Evolutionary conservation across 1,284 basidiomycete genomes (phyloP).

Genomic region (Wallemia mellicola): DNA sequence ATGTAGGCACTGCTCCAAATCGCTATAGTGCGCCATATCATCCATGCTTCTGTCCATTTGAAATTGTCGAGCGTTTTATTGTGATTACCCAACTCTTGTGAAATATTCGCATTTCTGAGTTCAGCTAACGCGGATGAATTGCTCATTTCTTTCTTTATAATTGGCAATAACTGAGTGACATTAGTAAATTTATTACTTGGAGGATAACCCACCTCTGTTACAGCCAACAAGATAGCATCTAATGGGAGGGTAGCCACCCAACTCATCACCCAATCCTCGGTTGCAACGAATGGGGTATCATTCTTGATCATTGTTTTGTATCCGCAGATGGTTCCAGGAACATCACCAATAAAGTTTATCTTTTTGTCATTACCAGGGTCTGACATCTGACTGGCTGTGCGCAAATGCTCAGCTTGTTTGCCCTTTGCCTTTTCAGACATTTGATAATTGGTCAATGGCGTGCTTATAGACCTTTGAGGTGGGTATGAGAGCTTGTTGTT

Average conservation of each 20-base stretch:
- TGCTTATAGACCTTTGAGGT: too few relatives aligned
- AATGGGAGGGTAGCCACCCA: constrained; percentile 34
- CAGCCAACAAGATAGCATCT: constrained; percentile 48
- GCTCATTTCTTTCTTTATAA: background rate
- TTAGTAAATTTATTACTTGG: background rate
- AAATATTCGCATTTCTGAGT: background rate
- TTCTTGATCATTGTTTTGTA: constrained; percentile 29
- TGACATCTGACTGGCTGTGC: background rate
- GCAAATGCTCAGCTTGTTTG: constrained; percentile 32
- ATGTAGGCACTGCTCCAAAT: background rate
- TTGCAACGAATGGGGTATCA: constrained; percentile 57
- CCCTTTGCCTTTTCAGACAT: constrained; percentile 57
- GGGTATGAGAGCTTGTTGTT: constrained; percentile 4
- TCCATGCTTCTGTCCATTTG: background rate
- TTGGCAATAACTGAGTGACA: background rate
- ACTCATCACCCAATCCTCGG: constrained; percentile 59
- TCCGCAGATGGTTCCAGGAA: constrained; percentile 25
- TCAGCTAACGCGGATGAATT: background rate
- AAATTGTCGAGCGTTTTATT: background rate
- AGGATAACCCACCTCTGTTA: constrained; percentile 31
- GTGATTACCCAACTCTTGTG: background rate
- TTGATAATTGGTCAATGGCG: constrained; percentile 9
- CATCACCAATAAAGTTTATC: constrained; percentile 16
- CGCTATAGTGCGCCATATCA: background rate
- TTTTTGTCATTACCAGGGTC: constrained; percentile 1